Percentiles rank a stretch among this genome's conserved stretches.
Evolutionary conservation across 2,329 filamentous ascomycete genomes (phyloP).

Genomic region (Cryphonectria carpinicola): DNA sequence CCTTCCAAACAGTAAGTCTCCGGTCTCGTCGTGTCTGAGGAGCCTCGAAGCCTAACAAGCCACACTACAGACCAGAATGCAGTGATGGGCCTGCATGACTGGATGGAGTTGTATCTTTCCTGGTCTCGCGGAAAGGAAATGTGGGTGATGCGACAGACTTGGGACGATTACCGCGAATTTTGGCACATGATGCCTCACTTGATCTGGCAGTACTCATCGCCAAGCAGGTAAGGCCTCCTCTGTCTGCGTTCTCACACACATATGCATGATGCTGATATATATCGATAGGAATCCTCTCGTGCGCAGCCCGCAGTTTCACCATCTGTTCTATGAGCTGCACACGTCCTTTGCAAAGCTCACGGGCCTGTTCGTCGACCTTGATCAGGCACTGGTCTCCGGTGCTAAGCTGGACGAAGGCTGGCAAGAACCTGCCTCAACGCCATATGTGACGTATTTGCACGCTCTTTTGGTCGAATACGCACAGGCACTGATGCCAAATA

Average conservation of each 20-base stretch:
- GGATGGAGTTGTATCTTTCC: conserved; percentile 54
- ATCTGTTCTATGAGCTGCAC: conserved; percentile 44
- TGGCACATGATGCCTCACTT: conserved; percentile 59
- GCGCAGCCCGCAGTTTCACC: conserved; percentile 35
- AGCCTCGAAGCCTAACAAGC: conserved; percentile 29
- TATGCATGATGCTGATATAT: conserved; percentile 22
- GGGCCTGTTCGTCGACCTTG: conserved; percentile 56
- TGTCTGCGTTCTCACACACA: conserved; percentile 6
- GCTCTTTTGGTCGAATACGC: conserved; percentile 24
- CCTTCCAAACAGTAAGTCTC: conserved; percentile 33
- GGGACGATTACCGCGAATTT: conserved; percentile 49
- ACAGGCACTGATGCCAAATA: conserved; percentile 1
- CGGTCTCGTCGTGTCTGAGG: conserved; percentile 33
- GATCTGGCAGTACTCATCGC: conserved; percentile 38
- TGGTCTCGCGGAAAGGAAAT: conserved; percentile 43
- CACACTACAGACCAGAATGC: conserved; percentile 47
- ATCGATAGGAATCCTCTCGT: conserved; percentile 34
- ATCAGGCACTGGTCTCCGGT: conserved; percentile 44
- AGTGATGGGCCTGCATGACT: conserved; percentile 50
- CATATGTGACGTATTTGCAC: conserved; percentile 49
- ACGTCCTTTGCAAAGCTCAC: conserved; percentile 52
- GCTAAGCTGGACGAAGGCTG: conserved; percentile 37
- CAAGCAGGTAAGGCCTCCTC: conserved; percentile 2
- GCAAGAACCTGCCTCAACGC: conserved; percentile 46
- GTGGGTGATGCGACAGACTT: conserved; percentile 47